phyloP scores from a whole-genome alignment of 805 yeast species.

The Metschnikowia arizonensis region DNA sequence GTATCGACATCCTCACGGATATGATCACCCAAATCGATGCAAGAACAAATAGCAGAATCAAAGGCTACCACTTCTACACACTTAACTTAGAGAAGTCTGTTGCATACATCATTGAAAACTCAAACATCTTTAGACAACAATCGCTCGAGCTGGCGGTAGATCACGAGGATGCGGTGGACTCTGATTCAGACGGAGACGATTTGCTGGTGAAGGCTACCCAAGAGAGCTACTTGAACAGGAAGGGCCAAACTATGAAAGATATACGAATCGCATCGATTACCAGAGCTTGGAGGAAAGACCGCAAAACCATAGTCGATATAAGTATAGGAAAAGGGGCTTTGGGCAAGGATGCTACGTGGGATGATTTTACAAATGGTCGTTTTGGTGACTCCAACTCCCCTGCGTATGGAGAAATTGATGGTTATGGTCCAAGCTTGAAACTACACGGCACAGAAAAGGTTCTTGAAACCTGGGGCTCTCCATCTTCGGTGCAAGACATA shows the following conservation, averaged over 20 bases:
- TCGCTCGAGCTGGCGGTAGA: conserved; percentile 18
- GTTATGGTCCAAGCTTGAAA: conserved; percentile 90
- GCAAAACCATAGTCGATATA: conserved; percentile 65
- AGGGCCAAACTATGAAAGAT: conserved; percentile 36
- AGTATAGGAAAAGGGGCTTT: conserved; percentile 79
- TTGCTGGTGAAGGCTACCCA: conserved; percentile 19
- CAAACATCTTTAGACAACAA: conserved; percentile 21
- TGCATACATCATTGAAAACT: conserved; percentile 72
- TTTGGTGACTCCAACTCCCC: conserved; percentile 94
- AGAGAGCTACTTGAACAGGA: conserved; percentile 20
- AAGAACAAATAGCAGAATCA: conserved; percentile 53
- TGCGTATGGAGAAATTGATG: conserved; percentile 97
- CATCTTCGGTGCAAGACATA: conserved; percentile 56
- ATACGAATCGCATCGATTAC: conserved; percentile 23
- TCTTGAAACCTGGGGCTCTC: conserved; percentile 74
- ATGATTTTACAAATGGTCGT: conserved; percentile 93
- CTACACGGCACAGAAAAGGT: conserved; percentile 62
- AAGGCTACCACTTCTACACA: conserved; percentile 89
- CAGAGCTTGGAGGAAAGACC: conserved; percentile 29
- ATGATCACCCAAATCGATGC: conserved; percentile 56
- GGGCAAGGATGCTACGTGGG: conserved; percentile 94
- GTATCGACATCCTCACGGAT: conserved; percentile 68
- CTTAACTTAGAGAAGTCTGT: conserved; percentile 88
- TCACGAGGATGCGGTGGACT: conserved; percentile 34
- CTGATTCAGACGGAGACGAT: conserved; percentile 34